Percentiles rank a stretch among this genome's conserved stretches.
Conservation (phyloP, 805 yeast genomes). For the Zygosaccharomyces siamensis region DNA sequence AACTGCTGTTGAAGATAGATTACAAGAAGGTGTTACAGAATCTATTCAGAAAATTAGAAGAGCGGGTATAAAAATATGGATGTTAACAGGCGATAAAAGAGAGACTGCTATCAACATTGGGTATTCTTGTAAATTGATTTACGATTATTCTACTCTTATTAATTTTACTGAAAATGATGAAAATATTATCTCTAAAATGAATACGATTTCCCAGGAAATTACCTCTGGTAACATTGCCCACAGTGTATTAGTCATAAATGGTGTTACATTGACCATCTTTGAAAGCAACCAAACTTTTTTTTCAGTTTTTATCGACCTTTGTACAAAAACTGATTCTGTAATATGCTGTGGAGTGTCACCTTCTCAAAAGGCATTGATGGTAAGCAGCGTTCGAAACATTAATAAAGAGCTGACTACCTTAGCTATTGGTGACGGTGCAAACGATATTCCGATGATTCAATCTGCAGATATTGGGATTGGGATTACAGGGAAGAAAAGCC, state of each 20-base stretch:
- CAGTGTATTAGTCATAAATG: conserved; percentile 91
- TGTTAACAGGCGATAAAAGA: conserved; percentile 96
- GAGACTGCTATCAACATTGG: conserved; percentile 98
- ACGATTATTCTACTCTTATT: conserved; percentile 87
- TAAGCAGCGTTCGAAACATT: conserved; percentile 66
- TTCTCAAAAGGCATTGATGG: conserved; percentile 91
- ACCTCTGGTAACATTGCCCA: conserved; percentile 79
- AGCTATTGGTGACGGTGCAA: conserved; percentile 99
- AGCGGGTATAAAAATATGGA: conserved; percentile 96
- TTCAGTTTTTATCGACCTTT: conserved; percentile 75
- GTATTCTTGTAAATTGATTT: conserved; percentile 85
- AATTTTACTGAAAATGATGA: conserved; percentile 55
- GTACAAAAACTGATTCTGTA: conserved; percentile 84
- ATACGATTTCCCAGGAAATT: conserved; percentile 70
- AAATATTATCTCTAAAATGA: conserved; percentile 59
- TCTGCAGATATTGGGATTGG: conserved; percentile 98
- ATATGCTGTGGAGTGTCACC: conserved; percentile 97
- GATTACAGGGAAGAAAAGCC: conserved; percentile 93
- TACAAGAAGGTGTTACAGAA: conserved; percentile 96
- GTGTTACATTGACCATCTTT: conserved; percentile 70
- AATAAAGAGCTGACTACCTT: conserved; percentile 71
- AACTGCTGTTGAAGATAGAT: conserved; percentile 94
- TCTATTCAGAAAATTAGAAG: conserved; percentile 85
- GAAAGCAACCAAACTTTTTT: conserved; percentile 70
- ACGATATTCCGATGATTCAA: conserved; percentile 98